phyloP scores from a whole-genome alignment of 2,329 filamentous ascomycete species.

The Epichloe glyceriae region DNA sequence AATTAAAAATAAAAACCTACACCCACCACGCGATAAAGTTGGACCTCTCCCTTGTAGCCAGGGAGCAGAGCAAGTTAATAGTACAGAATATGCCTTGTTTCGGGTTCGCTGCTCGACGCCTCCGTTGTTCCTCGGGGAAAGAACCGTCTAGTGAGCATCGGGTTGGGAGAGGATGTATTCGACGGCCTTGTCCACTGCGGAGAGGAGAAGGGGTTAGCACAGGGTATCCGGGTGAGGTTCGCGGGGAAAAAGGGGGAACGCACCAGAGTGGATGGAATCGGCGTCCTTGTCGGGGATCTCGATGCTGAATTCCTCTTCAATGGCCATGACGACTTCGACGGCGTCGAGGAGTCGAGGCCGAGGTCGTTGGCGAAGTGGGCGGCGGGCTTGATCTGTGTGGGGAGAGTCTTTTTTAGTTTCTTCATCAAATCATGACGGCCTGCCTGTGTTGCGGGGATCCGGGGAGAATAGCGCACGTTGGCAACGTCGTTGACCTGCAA shows the following conservation, averaged over 20 bases:
- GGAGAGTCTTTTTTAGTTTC: slow-evolving; percentile 5
- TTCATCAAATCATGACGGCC: not conserved
- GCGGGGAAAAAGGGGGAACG: slow-evolving; percentile 21
- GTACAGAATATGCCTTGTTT: not conserved
- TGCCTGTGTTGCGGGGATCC: no score
- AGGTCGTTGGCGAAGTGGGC: slow-evolving; percentile 97
- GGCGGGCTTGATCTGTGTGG: slow-evolving; percentile 57
- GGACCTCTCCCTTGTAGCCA: not conserved
- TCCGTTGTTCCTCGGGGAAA: no score
- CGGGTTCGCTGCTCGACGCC: no score
- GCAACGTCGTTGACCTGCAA: slow-evolving; percentile 52
- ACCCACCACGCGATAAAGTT: not conserved
- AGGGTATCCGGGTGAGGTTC: no score
- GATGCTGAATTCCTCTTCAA: slow-evolving; percentile 88
- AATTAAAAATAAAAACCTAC: not conserved
- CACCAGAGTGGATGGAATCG: slow-evolving; percentile 87
- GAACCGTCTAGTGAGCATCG: slow-evolving; percentile 54
- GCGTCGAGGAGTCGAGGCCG: slow-evolving; percentile 95
- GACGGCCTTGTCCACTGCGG: slow-evolving; percentile 78
- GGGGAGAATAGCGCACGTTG: slow-evolving; percentile 37
- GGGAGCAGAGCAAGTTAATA: slow-evolving; percentile 1
- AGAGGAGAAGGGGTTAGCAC: slow-evolving; percentile 22
- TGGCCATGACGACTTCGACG: slow-evolving; percentile 99
- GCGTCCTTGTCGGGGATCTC: slow-evolving; percentile 98
- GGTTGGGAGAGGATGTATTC: slow-evolving; percentile 89